phyloP scores from a whole-genome alignment of 1,284 basidiomycete genomes.

The Phlebopus sp. region DNA sequence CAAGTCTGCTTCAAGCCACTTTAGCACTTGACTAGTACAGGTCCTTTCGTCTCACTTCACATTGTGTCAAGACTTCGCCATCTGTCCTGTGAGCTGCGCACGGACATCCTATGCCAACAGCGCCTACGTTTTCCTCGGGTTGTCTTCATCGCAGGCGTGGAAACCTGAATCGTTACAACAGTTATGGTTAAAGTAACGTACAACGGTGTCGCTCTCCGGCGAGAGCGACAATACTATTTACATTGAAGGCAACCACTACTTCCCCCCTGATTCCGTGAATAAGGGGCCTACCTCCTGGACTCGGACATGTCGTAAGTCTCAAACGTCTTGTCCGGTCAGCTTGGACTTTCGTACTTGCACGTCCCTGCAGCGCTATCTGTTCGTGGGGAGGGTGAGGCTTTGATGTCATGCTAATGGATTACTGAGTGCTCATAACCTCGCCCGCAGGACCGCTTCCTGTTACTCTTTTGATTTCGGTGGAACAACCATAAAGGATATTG shows the following conservation, averaged over 20 bases:
- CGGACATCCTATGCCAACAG: too few species aligned
- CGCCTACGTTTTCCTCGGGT: too few species aligned
- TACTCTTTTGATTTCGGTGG: conserved; percentile 53
- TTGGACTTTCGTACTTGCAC: conserved; percentile 5
- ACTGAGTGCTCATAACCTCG: conserved; percentile 1
- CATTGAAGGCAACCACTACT: conserved; percentile 68
- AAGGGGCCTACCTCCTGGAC: conserved; percentile 39
- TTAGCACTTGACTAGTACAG: too few species aligned
- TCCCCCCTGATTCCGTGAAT: conserved; percentile 53
- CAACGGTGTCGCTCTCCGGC: conserved; percentile 52
- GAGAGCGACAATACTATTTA: conserved; percentile 50
- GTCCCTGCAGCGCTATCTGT: conserved; percentile 46
- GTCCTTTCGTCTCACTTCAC: too few species aligned
- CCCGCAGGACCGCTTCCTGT: conserved; percentile 54
- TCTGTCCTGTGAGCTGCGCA: too few species aligned
- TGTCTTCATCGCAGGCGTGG: too few species aligned
- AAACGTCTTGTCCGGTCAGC: not conserved
- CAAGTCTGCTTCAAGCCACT: too few species aligned
- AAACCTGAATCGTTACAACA: not conserved
- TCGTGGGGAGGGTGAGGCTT: conserved; percentile 61
- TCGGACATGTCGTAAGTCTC: conserved; percentile 50
- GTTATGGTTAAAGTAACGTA: conserved; percentile 49
- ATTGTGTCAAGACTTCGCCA: not conserved
- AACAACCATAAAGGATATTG: conserved; percentile 49
- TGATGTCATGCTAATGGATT: conserved; percentile 2